These are phyloP conservation scores for Mollisiaceae sp. DNA, from an alignment of 2,329 filamentous ascomycete species.

Conservation along the genomic window DNA sequence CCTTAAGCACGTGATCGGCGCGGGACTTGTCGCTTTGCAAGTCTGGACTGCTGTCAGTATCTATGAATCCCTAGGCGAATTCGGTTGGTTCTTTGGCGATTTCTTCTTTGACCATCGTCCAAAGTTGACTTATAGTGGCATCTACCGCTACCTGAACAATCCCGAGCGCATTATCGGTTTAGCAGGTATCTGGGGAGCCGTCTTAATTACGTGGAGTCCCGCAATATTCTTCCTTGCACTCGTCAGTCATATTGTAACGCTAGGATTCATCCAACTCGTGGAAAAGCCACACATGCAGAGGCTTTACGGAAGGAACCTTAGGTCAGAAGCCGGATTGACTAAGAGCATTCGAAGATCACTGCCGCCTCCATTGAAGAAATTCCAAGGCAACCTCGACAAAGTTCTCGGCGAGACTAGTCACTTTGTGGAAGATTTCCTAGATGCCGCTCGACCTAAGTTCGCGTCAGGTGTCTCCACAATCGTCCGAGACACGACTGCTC, in stretches of 20 bases:
- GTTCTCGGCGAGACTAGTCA: slow-evolving; percentile 86
- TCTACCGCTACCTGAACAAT: slow-evolving; percentile 98
- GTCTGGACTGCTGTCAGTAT: slow-evolving; percentile 93
- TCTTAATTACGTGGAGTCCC: slow-evolving; percentile 89
- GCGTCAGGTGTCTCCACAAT: slow-evolving; percentile 86
- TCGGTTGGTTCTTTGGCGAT: slow-evolving; percentile 98
- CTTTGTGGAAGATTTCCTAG: slow-evolving; percentile 89
- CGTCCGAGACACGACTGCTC: slow-evolving; percentile 82
- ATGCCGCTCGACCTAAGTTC: slow-evolving; percentile 83
- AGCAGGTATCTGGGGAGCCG: slow-evolving; percentile 93
- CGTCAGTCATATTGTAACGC: slow-evolving; percentile 81
- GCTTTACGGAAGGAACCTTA: slow-evolving; percentile 84
- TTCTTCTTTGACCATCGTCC: slow-evolving; percentile 94
- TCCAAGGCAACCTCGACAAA: slow-evolving; percentile 85
- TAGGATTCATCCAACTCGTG: slow-evolving; percentile 89
- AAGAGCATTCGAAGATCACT: slow-evolving; percentile 89
- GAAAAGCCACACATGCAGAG: slow-evolving; percentile 99
- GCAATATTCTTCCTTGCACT: slow-evolving; percentile 87
- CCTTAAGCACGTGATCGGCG: slow-evolving; percentile 85
- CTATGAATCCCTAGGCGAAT: slow-evolving; percentile 94
- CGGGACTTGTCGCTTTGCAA: slow-evolving; percentile 81
- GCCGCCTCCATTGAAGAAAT: slow-evolving; percentile 80
- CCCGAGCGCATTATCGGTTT: slow-evolving; percentile 93
- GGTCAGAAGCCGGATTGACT: slow-evolving; percentile 86
- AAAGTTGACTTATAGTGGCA: slow-evolving; percentile 93